These are phyloP conservation scores for Chrysosporium queenslandicum DNA, from an alignment of 2,329 filamentous ascomycete species.

Conservation along the genomic window DNA sequence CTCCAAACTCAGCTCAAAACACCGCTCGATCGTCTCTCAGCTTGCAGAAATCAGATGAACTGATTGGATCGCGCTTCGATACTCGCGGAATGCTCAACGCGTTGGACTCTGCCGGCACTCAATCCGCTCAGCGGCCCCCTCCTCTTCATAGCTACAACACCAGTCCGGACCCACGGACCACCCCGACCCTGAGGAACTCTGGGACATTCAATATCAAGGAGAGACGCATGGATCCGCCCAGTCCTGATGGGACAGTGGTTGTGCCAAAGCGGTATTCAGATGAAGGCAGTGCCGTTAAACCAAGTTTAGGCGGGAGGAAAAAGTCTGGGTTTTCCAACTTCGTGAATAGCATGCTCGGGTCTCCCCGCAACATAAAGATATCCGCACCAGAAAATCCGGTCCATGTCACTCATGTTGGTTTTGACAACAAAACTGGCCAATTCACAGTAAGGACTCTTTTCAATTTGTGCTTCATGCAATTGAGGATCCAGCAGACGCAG, in stretches of 20 bases:
- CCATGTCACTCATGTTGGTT: slow-evolving; percentile 94
- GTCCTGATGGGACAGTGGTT: slow-evolving; percentile 43
- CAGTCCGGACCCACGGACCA: slow-evolving; percentile 45
- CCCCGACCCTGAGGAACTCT: slow-evolving; percentile 54
- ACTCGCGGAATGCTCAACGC: slow-evolving; percentile 37
- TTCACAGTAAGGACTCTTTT: slow-evolving; percentile 60
- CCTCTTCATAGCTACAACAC: slow-evolving; percentile 41
- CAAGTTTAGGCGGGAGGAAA: slow-evolving; percentile 55
- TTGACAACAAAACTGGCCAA: slow-evolving; percentile 90
- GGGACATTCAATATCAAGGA: slow-evolving; percentile 52
- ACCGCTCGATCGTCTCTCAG: slow-evolving; percentile 30
- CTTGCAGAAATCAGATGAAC: slow-evolving; percentile 37
- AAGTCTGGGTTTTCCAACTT: slow-evolving; percentile 84
- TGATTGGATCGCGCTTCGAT: slow-evolving; percentile 37
- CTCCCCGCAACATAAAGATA: slow-evolving; percentile 82
- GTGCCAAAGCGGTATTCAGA: slow-evolving; percentile 62
- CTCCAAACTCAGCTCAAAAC: slow-evolving; percentile 22
- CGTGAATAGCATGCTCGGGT: slow-evolving; percentile 72
- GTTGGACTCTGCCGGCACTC: slow-evolving; percentile 31
- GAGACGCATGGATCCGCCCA: slow-evolving; percentile 42
- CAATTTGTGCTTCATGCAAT: neutral
- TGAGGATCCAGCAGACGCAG: neutral
- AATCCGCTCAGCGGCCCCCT: slow-evolving; percentile 33
- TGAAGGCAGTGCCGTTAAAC: slow-evolving; percentile 54
- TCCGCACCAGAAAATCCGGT: slow-evolving; percentile 97